Evolutionary conservation across 805 yeast species (phyloP).

Genomic region (Metschnikowia hibisci): DNA sequence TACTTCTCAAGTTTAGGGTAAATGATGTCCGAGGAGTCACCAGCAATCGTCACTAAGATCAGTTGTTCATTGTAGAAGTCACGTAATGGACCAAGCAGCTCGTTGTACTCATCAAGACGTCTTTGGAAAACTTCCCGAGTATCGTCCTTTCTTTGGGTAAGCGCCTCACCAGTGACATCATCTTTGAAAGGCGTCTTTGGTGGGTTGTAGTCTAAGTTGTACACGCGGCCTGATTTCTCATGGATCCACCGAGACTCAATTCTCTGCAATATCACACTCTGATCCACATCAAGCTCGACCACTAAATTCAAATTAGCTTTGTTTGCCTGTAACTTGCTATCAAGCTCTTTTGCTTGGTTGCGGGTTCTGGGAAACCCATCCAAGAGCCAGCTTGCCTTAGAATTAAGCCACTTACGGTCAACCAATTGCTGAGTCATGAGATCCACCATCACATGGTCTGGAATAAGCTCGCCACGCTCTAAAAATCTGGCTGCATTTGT

Average conservation of each 20-base stretch:
- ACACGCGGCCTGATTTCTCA: conserved; percentile 77
- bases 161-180: conserved; percentile 85
- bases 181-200: conserved; percentile 80
- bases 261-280: conserved; percentile 71
- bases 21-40: conserved; percentile 80
- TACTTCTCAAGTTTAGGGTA: conserved; percentile 61
- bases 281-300: conserved; percentile 87
- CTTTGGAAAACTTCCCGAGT: conserved; percentile 66
- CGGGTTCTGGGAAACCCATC: conserved; percentile 92
- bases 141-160: conserved; percentile 79
- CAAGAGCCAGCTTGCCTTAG: conserved; percentile 59
- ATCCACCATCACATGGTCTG: conserved; percentile 64
- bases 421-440: conserved; percentile 52
- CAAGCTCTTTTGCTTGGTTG: conserved; percentile 63
- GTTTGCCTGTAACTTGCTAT: conserved; percentile 35
- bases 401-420: conserved; percentile 39
- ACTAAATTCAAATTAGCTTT: conserved; percentile 60
- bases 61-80: conserved; percentile 48
- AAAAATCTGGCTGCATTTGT: conserved; percentile 53
- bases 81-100: conserved; percentile 59
- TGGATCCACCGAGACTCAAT: conserved; percentile 87
- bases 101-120: conserved; percentile 60
- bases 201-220: conserved; percentile 83
- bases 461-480: conserved; percentile 62
- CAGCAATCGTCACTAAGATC: conserved; percentile 55